phyloP scores from a whole-genome alignment of 495 filamentous ascomycete species.

The Neurospora sp. region DNA sequence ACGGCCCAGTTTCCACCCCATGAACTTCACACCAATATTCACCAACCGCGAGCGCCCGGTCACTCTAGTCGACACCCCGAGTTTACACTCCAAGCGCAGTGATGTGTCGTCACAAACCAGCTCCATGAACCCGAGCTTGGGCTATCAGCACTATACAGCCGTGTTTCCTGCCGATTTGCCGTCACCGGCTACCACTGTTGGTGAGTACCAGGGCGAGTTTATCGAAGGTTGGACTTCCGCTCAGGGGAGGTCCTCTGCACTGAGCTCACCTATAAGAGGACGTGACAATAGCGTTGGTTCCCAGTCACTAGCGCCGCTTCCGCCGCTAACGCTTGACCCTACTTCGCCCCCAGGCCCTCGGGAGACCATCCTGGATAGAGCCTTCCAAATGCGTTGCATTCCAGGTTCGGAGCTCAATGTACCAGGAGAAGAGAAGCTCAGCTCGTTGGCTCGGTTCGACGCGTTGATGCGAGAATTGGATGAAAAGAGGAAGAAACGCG shows the following conservation, averaged over 20 bases:
- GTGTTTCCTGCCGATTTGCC: slow-evolving; percentile 39
- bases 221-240: slow-evolving; percentile 49
- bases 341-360: slow-evolving; percentile 35
- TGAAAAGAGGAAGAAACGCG: slow-evolving; percentile 27
- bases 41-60: slow-evolving; percentile 30
- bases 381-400: slow-evolving; percentile 46
- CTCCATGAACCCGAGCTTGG: slow-evolving; percentile 30
- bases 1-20: slow-evolving; percentile 24
- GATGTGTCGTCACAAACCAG: slow-evolving; percentile 44
- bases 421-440: slow-evolving; percentile 44
- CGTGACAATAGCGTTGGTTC: slow-evolving; percentile 33
- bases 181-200: slow-evolving; percentile 39
- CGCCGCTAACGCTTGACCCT: slow-evolving; percentile 22
- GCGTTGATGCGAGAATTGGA: slow-evolving; percentile 48
- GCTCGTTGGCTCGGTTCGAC: slow-evolving; percentile 47
- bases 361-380: slow-evolving; percentile 51
- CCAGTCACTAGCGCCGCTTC: slow-evolving; percentile 19
- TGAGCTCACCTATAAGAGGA: slow-evolving; percentile 36
- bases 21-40: slow-evolving; percentile 22
- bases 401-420: slow-evolving; percentile 36
- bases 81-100: slow-evolving; percentile 42
- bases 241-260: slow-evolving; percentile 42
- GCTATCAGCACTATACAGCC: slow-evolving; percentile 31
- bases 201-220: slow-evolving; percentile 43
- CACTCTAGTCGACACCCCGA: slow-evolving; percentile 39